These are phyloP conservation scores for Gelatoporia subvermispora DNA, from an alignment of 768 basidiomycete species.

Conservation along the genomic window DNA sequence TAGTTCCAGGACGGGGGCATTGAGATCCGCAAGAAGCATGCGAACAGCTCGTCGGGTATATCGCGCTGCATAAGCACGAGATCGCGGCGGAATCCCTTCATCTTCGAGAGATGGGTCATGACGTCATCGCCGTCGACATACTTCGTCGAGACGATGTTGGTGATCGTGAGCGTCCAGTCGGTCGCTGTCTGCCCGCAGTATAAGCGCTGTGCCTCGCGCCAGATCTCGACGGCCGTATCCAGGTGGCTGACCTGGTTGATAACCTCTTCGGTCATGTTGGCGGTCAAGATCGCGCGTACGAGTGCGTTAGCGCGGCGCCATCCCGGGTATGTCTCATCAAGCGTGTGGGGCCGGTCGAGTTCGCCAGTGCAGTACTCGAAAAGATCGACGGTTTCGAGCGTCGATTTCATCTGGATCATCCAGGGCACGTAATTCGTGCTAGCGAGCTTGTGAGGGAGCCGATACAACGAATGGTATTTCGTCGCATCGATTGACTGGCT, in stretches of 20 bases:
- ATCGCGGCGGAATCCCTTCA: neutral
- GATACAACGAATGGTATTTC: neutral
- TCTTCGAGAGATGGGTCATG: neutral
- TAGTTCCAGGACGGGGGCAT: conserved; percentile 1
- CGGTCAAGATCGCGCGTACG: neutral
- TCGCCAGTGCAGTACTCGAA: neutral
- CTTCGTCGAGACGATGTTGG: neutral
- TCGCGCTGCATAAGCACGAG: neutral
- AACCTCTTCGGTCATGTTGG: conserved; percentile 1
- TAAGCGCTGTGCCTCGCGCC: neutral
- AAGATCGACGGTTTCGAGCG: conserved; percentile 1
- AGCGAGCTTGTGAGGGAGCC: conserved; percentile 1
- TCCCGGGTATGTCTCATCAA: neutral
- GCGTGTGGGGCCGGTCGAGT: neutral
- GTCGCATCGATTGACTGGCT: neutral
- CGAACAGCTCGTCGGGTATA: neutral
- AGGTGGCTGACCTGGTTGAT: neutral
- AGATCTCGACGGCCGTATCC: neutral
- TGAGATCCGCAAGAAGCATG: conserved; percentile 1
- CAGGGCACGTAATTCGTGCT: neutral
- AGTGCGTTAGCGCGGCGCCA: neutral
- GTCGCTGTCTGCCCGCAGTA: neutral
- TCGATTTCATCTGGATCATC: neutral
- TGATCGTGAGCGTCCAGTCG: neutral
- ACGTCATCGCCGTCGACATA: conserved; percentile 1